A percentile compares a stretch with the other conserved stretches of the same genome.
Conservation (phyloP, 179 eudicot species). For the Monotropa hypopitys region DNA sequence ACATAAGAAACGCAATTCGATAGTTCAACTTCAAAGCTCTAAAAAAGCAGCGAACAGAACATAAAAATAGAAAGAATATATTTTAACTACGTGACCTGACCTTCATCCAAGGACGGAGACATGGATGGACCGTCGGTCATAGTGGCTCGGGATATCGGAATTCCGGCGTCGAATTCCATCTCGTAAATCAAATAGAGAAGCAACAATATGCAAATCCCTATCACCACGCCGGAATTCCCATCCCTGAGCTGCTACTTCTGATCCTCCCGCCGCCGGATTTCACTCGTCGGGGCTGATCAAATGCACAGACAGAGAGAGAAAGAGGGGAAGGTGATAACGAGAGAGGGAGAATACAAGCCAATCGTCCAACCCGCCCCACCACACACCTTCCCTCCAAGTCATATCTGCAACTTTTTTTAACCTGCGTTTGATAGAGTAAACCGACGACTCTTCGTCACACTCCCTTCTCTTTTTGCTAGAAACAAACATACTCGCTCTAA, state of each 20-base stretch:
- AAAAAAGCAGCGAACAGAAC: background rate
- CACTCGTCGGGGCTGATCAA: background rate
- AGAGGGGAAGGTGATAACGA: background rate
- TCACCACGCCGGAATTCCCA: background rate
- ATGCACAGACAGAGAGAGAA: background rate
- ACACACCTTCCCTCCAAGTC: background rate
- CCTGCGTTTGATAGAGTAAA: too few species aligned
- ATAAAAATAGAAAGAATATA: background rate
- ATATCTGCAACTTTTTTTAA: background rate
- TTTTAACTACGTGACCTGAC: background rate
- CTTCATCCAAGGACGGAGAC: constrained; percentile 12
- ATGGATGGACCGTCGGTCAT: constrained; percentile 6
- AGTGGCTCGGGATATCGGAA: constrained; percentile 6
- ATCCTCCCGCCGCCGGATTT: background rate
- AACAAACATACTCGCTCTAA: too few species aligned
- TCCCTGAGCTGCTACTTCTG: background rate
- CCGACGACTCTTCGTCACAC: too few species aligned
- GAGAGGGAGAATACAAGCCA: constrained; percentile 9
- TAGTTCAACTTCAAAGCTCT: background rate
- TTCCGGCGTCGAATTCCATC: constrained; percentile 16
- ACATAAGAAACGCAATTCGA: background rate
- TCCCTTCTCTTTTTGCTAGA: too few species aligned
- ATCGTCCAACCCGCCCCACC: constrained; percentile 4
- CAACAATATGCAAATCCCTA: background rate
- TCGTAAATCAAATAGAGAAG: background rate